Base-by-base conservation (phyloP, 2,329 filamentous ascomycete genomes). In the Talaromyces pinophilus region DNA sequence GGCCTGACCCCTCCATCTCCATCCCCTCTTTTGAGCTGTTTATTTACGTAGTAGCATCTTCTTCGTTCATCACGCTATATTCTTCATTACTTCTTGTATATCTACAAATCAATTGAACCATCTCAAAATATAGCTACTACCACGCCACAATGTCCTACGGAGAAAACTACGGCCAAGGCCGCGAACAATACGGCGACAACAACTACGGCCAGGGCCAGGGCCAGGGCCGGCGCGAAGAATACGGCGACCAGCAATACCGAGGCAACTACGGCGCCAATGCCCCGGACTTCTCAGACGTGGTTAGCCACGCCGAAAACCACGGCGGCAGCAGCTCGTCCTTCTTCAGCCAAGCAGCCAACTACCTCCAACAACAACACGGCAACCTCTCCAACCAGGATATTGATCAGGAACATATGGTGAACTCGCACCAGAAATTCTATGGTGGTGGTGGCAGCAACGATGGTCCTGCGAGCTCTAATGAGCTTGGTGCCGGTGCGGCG, bases 401-500 rank as follows among this genome's bases (percentile, higher is more conserved):
- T 19, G 85, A 91, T 70, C 87, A 90, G 75, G 76, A 86, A 61
- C 81, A 92, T 68, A 90, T 90, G 19, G 86, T 94, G 25, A 83
- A 86, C 71, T 87, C 90, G 70, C 92, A 97, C 81, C 85, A 93
- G 80, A 85, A 90, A 67, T 87, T 90, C 73, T 96, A 93, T 75
- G 86, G 85, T 40, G 78, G 78, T 61, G 79, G 82, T 30, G 78
- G 83, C 64, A 78, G 82, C 40, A 76, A 35, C 10, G 33, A 4
- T 79, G 33, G 30, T 6, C 65, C 65, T 40, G 74, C 87, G 87
- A 78, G 77, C 67, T 76, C 77, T 4, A 71, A 73, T 7, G 76
- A 77, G 5, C 67, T 83, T 6, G 81, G 81, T 10, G 76, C 78
- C 0, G 81, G 81, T 0, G 81, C 81, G 3, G 81, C 81, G 0